Percentiles rank a stretch among this genome's conserved stretches.
These are phyloP conservation scores for Inonotus hispidus DNA, from an alignment of 1,284 basidiomycete species.

Conservation along the genomic window DNA sequence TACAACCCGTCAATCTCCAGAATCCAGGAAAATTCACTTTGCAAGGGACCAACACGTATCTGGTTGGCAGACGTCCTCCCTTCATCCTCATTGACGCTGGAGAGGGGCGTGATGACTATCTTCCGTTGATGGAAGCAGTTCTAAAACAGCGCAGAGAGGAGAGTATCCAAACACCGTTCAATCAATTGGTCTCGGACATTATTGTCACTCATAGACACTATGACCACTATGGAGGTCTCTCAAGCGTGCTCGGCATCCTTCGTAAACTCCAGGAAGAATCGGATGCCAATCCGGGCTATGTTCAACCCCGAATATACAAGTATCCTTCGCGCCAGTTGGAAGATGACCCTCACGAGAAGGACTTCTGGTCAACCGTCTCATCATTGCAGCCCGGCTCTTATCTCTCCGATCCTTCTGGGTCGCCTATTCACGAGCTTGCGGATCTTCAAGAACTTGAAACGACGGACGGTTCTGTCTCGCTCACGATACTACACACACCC, in stretches of 20 bases:
- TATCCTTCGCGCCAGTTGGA: constrained; percentile 37
- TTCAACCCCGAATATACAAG: constrained; percentile 69
- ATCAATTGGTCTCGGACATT: constrained; percentile 63
- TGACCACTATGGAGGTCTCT: constrained; percentile 82
- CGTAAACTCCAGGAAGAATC: constrained; percentile 49
- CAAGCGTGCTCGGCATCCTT: constrained; percentile 65
- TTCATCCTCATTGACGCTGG: constrained; percentile 87
- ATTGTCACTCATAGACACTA: constrained; percentile 88
- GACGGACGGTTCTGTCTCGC: constrained; percentile 19
- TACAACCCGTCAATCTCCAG: constrained; percentile 31
- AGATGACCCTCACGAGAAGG: constrained; percentile 26
- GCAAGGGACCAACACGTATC: constrained; percentile 94
- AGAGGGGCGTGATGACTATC: constrained; percentile 70
- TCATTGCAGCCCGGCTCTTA: constrained; percentile 40
- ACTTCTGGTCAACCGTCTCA: constrained; percentile 38
- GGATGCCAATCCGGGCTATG: constrained; percentile 33
- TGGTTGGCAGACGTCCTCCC: constrained; percentile 65
- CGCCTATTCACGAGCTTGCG: constrained; percentile 49
- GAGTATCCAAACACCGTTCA: constrained; percentile 17
- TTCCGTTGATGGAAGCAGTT: constrained; percentile 58
- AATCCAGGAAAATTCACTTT: constrained; percentile 91
- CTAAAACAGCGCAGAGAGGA: constrained; percentile 33
- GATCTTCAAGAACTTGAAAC: constrained; percentile 46
- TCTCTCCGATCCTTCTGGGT: constrained; percentile 36
- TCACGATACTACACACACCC: constrained; percentile 78